A percentile compares a stretch with the other conserved stretches of the same genome.
Evolutionary conservation across 2,329 filamentous ascomycete genomes (phyloP).

Genomic region (Dothistroma septosporum): DNA sequence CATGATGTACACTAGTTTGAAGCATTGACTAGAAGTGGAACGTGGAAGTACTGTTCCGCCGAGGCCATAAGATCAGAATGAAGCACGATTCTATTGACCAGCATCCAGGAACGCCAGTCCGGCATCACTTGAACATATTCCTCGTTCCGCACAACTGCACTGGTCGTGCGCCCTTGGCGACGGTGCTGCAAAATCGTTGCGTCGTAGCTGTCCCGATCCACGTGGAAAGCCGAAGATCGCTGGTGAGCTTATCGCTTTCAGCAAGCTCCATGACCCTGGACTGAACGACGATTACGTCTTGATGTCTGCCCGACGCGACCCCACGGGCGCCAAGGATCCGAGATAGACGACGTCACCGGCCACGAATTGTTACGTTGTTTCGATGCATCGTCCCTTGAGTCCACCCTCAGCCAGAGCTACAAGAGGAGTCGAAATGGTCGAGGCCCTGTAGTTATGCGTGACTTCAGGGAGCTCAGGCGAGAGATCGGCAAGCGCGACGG

Average conservation of each 20-base stretch:
- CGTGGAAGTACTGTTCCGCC: background rate
- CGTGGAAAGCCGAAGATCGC: slow-evolving; percentile 13
- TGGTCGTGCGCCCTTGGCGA: background rate
- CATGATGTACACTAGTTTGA: slow-evolving; percentile 6
- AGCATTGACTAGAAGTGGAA: slow-evolving; percentile 1
- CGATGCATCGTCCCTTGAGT: background rate
- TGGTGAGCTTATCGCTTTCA: slow-evolving; percentile 2
- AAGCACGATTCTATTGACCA: background rate
- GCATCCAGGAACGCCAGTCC: background rate
- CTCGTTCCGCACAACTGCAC: background rate
- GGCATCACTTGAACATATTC: background rate
- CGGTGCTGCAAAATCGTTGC: background rate
- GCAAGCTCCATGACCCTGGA: background rate
- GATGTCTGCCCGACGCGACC: background rate
- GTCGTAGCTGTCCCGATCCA: slow-evolving; percentile 10
- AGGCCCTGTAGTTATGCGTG: background rate
- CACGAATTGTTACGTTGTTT: background rate
- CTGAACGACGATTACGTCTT: background rate
- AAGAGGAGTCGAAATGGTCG: background rate
- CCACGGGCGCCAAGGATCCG: background rate
- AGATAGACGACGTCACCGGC: background rate
- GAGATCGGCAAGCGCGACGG: background rate
- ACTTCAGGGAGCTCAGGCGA: background rate
- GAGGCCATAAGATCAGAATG: slow-evolving; percentile 2
- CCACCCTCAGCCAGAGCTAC: background rate